phyloP scores from a whole-genome alignment of 2,329 filamentous ascomycete genomes.

The Phyllosticta citriasiana region DNA sequence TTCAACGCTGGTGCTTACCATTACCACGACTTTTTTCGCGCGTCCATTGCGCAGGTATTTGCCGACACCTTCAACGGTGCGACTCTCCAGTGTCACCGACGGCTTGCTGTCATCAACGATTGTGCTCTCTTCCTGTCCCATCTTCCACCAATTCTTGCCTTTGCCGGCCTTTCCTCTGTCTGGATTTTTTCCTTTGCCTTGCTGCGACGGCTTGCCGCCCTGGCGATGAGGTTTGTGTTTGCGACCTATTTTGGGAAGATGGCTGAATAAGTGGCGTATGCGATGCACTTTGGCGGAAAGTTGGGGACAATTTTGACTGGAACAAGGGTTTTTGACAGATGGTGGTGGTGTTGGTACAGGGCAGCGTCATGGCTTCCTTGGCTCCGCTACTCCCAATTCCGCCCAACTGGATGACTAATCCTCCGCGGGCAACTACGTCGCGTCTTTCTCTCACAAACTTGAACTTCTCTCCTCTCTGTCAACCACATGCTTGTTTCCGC shows the following conservation, averaged over 20 bases:
- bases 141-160: constrained; percentile 38
- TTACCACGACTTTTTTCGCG: constrained; percentile 65
- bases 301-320: background rate
- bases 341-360: background rate
- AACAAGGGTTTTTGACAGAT: background rate
- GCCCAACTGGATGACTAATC: background rate
- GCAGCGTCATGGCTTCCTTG: background rate
- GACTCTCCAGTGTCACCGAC: constrained; percentile 55
- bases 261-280: background rate
- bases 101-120: constrained; percentile 56
- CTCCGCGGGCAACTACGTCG: background rate
- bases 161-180: constrained; percentile 16
- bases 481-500: too few species aligned
- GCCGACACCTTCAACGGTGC: constrained; percentile 66
- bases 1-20: constrained; percentile 39
- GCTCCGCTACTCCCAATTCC: too few species aligned
- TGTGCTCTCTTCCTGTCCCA: constrained; percentile 78
- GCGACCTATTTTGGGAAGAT: constrained; percentile 40
- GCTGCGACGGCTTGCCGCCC: constrained; percentile 21
- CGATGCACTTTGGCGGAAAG: background rate
- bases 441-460: too few species aligned
- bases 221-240: constrained; percentile 32
- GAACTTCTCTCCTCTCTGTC: too few species aligned
- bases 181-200: constrained; percentile 19
- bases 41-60: constrained; percentile 63